Percentiles rank a stretch among this genome's conserved stretches.
These are phyloP conservation scores for Brassica incana DNA, from an alignment of 345 rosid species.

Conservation along the genomic window DNA sequence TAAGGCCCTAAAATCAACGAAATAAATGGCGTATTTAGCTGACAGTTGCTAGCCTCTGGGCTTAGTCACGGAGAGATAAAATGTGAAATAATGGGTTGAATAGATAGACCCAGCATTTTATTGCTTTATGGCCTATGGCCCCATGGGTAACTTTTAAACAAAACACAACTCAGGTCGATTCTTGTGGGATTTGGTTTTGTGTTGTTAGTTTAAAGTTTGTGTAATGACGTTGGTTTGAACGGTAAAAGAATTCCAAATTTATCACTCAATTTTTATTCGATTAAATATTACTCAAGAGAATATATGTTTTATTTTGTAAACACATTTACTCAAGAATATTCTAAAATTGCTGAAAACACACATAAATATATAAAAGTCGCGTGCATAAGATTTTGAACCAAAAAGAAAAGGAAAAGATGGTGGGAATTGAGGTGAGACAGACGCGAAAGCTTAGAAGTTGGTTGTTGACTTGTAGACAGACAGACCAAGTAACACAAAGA, in stretches of 20 bases:
- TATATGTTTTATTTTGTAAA: neutral
- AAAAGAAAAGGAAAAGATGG: neutral
- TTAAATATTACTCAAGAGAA: neutral
- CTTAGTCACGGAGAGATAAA: neutral
- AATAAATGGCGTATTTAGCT: neutral
- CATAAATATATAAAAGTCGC: neutral
- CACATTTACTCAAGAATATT: neutral
- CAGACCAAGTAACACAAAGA: conserved; percentile 14
- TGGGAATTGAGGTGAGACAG: neutral
- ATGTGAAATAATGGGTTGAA: neutral
- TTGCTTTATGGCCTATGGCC: neutral
- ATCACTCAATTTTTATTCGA: neutral
- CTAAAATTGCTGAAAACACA: neutral
- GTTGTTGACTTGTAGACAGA: conserved; percentile 35
- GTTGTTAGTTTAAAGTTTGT: neutral
- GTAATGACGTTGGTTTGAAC: neutral
- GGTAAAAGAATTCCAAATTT: neutral
- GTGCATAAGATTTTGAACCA: neutral
- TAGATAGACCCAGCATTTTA: neutral
- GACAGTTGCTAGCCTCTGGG: neutral
- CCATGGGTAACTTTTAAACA: neutral
- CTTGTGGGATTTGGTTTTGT: neutral
- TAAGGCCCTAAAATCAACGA: neutral
- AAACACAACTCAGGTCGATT: neutral
- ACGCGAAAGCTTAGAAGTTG: neutral